Conservation (phyloP, 371 early-diverging fungal species). For the Chytridium lagenaria region DNA sequence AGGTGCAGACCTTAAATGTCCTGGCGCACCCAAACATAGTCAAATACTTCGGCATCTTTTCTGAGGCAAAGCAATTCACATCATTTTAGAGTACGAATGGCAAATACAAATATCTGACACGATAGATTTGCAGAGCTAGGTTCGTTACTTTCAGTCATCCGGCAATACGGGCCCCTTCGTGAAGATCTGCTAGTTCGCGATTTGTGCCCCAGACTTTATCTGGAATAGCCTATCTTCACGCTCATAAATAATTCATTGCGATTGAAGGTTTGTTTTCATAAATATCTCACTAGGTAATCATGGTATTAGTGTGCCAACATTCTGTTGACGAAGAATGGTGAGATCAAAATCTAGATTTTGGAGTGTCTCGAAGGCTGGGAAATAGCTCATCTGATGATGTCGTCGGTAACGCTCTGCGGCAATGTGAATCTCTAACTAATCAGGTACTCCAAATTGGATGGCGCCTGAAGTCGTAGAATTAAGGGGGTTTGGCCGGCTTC, state of each 20-base stretch:
- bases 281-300: constrained; percentile 50
- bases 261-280: constrained; percentile 48
- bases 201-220: constrained; percentile 42
- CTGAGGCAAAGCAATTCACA: constrained; percentile 62
- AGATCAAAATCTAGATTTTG: constrained; percentile 53
- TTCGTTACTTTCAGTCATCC: constrained; percentile 37
- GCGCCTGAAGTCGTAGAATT: constrained; percentile 72
- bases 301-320: constrained; percentile 51
- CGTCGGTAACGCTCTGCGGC: too few relatives aligned
- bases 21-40: constrained; percentile 52
- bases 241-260: constrained; percentile 43
- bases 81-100: too few relatives aligned
- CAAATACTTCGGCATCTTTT: constrained; percentile 42
- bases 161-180: constrained; percentile 36
- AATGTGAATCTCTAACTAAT: too few relatives aligned
- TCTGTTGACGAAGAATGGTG: constrained; percentile 48
- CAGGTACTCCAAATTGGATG: constrained; percentile 48
- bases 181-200: constrained; percentile 28
- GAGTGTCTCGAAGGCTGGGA: constrained; percentile 41
- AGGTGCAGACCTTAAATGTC: constrained; percentile 48
- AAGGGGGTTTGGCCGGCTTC: constrained; percentile 78
- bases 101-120: too few relatives aligned
- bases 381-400: background rate
- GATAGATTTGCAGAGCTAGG: constrained; percentile 41
- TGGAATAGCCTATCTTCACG: constrained; percentile 50